Conservation (phyloP, 2,329 filamentous ascomycete genomes). For the Decorospora gaudefroyi region DNA sequence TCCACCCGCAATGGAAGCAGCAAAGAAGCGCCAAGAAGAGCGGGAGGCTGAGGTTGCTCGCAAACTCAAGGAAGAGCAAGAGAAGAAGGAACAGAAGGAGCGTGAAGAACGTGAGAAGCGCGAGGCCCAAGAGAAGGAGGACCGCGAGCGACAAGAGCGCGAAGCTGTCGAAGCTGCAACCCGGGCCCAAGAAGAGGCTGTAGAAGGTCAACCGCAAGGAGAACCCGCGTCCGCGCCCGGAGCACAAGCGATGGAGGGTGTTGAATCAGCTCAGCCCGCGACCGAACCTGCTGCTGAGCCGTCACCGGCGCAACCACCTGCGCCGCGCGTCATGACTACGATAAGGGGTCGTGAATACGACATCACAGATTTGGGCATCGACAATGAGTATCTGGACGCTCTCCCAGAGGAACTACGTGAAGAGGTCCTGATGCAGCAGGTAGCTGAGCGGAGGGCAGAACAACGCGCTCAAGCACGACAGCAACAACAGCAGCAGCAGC, state of each 20-base stretch:
- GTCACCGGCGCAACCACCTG: constrained; percentile 26
- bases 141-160: constrained; percentile 47
- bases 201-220: constrained; percentile 30
- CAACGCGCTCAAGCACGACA: constrained; percentile 25
- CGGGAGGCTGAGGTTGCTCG: constrained; percentile 75
- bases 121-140: constrained; percentile 57
- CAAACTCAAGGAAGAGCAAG: constrained; percentile 63
- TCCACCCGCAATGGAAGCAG: constrained; percentile 80
- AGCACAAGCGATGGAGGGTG: constrained; percentile 72
- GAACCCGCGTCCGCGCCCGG: constrained; percentile 48
- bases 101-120: constrained; percentile 63
- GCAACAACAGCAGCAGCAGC: constrained; percentile 51
- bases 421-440: constrained; percentile 90
- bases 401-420: constrained; percentile 95
- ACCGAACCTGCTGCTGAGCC: constrained; percentile 36
- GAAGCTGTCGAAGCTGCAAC: constrained; percentile 49
- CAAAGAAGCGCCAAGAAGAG: constrained; percentile 72
- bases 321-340: constrained; percentile 72
- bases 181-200: constrained; percentile 37
- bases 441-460: constrained; percentile 71
- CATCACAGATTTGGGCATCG: constrained; percentile 92
- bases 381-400: constrained; percentile 92
- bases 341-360: constrained; percentile 88
- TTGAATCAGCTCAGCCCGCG: constrained; percentile 59
- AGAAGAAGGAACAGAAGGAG: constrained; percentile 64